Evolutionary conservation across 306 rosid genomes (phyloP).

Genomic region (Dryas alaskensis): DNA sequence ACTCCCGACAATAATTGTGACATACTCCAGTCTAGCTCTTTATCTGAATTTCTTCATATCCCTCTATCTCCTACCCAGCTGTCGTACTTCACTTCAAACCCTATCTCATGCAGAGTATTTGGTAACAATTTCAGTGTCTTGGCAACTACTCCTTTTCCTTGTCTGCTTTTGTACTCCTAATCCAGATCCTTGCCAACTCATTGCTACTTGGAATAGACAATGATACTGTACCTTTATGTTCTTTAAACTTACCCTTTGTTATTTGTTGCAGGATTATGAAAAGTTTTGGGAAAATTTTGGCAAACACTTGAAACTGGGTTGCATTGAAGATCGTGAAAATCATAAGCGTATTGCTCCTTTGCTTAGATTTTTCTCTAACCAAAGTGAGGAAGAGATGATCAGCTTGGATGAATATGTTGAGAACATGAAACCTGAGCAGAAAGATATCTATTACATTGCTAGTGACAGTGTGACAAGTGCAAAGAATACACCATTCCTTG

Average conservation of each 20-base stretch:
- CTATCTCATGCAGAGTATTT: background rate
- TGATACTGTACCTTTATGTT: background rate
- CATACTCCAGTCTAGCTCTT: background rate
- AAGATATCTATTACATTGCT: slow-evolving; percentile 89
- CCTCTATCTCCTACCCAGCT: background rate
- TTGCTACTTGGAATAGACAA: background rate
- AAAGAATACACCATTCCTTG: slow-evolving; percentile 89
- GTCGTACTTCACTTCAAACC: background rate
- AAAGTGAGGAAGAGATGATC: slow-evolving; percentile 76
- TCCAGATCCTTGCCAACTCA: background rate
- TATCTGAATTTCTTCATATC: background rate
- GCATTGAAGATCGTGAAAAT: slow-evolving; percentile 96
- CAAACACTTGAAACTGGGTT: slow-evolving; percentile 87
- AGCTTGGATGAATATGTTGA: slow-evolving; percentile 96
- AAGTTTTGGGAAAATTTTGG: slow-evolving; percentile 95
- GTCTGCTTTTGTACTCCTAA: background rate
- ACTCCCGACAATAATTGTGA: background rate
- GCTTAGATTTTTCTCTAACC: slow-evolving; percentile 92
- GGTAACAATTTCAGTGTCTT: background rate
- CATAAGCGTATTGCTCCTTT: slow-evolving; percentile 95
- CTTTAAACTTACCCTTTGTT: slow-evolving; percentile 11
- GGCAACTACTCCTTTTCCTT: background rate
- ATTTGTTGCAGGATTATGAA: slow-evolving; percentile 75
- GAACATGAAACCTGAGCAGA: slow-evolving; percentile 94
- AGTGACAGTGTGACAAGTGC: slow-evolving; percentile 92